Evolutionary conservation across 2,329 filamentous ascomycete genomes (phyloP), one percentile per base, ranked within the genome.

Genomic region (Pseudocercospora fijiensis): DNA sequence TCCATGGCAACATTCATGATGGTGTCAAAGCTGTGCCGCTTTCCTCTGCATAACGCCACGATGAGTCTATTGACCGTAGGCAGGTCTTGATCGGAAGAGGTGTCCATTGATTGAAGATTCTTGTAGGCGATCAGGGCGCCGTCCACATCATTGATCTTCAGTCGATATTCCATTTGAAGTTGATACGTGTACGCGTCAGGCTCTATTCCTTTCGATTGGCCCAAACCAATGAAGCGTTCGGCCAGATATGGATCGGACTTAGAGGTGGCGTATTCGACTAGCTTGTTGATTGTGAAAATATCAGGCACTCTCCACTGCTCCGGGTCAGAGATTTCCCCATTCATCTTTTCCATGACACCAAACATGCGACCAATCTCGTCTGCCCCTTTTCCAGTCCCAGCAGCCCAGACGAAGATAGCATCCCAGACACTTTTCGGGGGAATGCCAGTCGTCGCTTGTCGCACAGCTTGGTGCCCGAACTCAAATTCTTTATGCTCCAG

Each of bases 301-400:
- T 91, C 88, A 0, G 92, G 86, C 6, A 71, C 62, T 16, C 79
- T 78, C 61, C 80, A 74, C 62, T 83, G 76, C 65, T 81, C 75
- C 65, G 80, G 83, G 56, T 81, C 78, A 1, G 49, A 22, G 8
- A 65, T 61, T 13, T 57, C 56, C n/a, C 70, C 61, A 60, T 74
- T 73, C 9, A 70, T 68, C 9, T 67, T 62, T 58, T 81, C 76
- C 83, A 92, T 88, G 20, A 88, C 82, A 49, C 85, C 80, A 64
- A 95, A 85, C 86, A 93, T 92, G 68, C 87, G 85, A 61, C 86
- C 84, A 64, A 93, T 83, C 73, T 91, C 87, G 75, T 91, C 86
- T 0, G 90, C 85, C 1, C 87, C 86, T 73, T 88, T 90, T 20
- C 88, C 90, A 60, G 87, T 85, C 7, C 89, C 83, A 11, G 90